Conservation (phyloP, 2,329 filamentous ascomycete species). For the Fusarium heterosporum region DNA sequence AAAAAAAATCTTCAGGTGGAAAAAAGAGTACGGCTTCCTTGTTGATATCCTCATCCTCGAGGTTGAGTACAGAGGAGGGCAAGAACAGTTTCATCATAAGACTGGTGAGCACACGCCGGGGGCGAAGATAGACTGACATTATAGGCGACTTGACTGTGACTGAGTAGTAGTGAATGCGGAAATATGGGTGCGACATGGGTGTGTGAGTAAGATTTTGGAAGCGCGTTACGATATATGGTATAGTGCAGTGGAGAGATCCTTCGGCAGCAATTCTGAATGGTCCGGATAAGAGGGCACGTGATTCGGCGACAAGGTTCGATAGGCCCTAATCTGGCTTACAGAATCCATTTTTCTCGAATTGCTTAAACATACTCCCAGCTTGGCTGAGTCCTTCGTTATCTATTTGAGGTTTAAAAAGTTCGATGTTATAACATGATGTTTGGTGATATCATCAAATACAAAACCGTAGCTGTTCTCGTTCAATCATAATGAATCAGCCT, state of each 20-base stretch:
- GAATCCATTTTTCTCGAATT: too few species aligned
- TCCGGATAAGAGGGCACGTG: background rate
- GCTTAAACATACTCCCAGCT: too few species aligned
- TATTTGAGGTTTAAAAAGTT: too few species aligned
- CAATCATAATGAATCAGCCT: conserved; percentile 18
- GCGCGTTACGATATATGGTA: background rate
- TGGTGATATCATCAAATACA: too few species aligned
- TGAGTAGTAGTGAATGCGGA: background rate
- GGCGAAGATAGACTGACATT: background rate
- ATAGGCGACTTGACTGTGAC: background rate
- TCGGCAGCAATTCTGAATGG: background rate
- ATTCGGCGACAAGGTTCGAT: too few species aligned
- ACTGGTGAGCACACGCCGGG: background rate
- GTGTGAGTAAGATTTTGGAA: background rate
- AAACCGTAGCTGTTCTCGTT: background rate
- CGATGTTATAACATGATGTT: too few species aligned
- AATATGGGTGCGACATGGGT: background rate
- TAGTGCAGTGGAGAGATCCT: background rate
- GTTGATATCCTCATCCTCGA: background rate
- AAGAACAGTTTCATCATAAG: background rate
- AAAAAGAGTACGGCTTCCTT: background rate
- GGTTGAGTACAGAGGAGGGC: background rate
- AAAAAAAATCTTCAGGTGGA: background rate
- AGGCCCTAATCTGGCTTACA: too few species aligned
- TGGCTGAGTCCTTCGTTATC: too few species aligned